Conservation (phyloP, 2,329 filamentous ascomycete genomes). For the Shiraia sp. region DNA sequence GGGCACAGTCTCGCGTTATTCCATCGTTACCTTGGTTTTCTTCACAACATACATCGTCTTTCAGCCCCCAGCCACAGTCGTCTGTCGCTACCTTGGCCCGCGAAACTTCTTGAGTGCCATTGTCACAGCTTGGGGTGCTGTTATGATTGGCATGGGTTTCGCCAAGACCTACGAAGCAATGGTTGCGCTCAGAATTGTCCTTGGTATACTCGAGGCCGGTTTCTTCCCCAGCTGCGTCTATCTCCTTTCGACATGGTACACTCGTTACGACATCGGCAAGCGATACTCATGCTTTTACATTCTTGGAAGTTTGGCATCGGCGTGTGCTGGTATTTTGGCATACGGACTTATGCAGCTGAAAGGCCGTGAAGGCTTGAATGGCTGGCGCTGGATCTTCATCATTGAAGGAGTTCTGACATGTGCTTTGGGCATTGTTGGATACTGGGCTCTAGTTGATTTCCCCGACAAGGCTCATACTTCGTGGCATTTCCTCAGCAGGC, state of each 20-base stretch:
- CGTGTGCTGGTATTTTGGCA: slow-evolving; percentile 69
- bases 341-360: slow-evolving; percentile 70
- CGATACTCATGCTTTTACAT: slow-evolving; percentile 72
- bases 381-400: slow-evolving; percentile 51
- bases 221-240: slow-evolving; percentile 51
- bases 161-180: slow-evolving; percentile 41
- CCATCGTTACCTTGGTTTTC: slow-evolving; percentile 63
- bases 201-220: slow-evolving; percentile 48
- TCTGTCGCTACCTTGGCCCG: slow-evolving; percentile 48
- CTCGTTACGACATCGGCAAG: slow-evolving; percentile 68
- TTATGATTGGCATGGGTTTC: slow-evolving; percentile 52
- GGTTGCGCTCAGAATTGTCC: slow-evolving; percentile 42
- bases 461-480: slow-evolving; percentile 48
- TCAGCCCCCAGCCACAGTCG: slow-evolving; percentile 47
- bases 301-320: slow-evolving; percentile 67
- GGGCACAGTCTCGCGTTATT: slow-evolving; percentile 43
- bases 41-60: slow-evolving; percentile 50
- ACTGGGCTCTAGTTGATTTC: slow-evolving; percentile 52
- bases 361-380: slow-evolving; percentile 54
- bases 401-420: slow-evolving; percentile 50
- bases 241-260: slow-evolving; percentile 49
- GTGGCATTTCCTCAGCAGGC: slow-evolving; percentile 50
- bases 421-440: slow-evolving; percentile 45
- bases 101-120: slow-evolving; percentile 42
- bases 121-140: slow-evolving; percentile 46